Evolutionary conservation across 441 rosid species (phyloP).

Genomic region (California macrophylla): DNA sequence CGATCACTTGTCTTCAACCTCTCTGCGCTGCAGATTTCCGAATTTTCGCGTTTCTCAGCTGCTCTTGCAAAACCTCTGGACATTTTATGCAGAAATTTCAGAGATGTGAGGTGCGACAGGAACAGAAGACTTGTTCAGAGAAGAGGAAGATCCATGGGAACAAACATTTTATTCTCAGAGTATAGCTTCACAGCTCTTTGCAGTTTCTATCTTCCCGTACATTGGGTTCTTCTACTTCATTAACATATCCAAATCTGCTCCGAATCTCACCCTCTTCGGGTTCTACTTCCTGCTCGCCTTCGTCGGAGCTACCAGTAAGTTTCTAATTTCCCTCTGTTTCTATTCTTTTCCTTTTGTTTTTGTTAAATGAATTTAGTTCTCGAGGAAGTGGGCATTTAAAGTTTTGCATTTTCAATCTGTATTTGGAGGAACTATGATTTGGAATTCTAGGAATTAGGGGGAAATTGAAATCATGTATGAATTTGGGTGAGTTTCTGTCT

Average conservation of each 20-base stretch:
- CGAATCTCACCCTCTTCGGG: constrained; percentile 43
- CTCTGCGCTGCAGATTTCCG: background rate
- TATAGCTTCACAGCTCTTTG: constrained; percentile 72
- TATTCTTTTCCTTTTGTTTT: background rate
- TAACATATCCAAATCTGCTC: constrained; percentile 23
- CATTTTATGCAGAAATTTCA: constrained; percentile 9
- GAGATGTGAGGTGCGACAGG: constrained; percentile 1
- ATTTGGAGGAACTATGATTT: background rate
- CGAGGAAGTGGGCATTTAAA: background rate
- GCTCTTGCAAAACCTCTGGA: background rate
- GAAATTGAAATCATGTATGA: background rate
- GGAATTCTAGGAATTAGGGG: background rate
- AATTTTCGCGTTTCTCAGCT: background rate
- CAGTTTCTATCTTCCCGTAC: constrained; percentile 29
- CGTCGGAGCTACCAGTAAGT: constrained; percentile 70
- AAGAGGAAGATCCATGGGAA: constrained; percentile 62
- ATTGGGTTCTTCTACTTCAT: constrained; percentile 30
- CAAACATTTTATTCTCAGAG: constrained; percentile 66
- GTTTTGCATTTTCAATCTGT: background rate
- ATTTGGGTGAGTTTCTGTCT: background rate
- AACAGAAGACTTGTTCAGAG: constrained; percentile 19
- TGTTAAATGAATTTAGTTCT: background rate
- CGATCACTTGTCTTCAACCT: constrained; percentile 3
- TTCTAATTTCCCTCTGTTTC: background rate
- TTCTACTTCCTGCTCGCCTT: constrained; percentile 13